Evolutionary conservation across 2,329 filamentous ascomycete species (phyloP).

Genomic region (Paraphaeosphaeria minitans): DNA sequence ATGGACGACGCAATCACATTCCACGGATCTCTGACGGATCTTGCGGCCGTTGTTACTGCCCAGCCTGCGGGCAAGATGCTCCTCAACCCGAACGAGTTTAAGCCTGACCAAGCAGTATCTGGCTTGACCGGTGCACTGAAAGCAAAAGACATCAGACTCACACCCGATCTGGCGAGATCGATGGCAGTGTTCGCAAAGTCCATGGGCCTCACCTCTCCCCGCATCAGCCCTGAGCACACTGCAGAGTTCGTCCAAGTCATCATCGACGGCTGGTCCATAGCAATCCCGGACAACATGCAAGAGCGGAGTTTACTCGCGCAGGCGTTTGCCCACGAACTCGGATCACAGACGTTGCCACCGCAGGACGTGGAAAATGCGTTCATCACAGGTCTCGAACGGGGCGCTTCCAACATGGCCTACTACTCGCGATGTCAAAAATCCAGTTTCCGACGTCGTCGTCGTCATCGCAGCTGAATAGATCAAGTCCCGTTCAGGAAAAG

Average conservation of each 20-base stretch:
- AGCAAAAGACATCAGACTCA: background rate
- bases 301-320: background rate
- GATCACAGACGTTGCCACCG: background rate
- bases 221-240: background rate
- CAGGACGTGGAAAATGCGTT: background rate
- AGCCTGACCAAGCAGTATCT: background rate
- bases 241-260: background rate
- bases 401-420: background rate
- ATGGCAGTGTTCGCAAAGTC: background rate
- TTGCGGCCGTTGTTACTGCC: background rate
- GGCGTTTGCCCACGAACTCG: slow-evolving; percentile 13
- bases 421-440: too few relatives aligned
- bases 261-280: background rate
- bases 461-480: background rate
- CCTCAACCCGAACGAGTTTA: background rate
- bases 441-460: background rate
- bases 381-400: background rate
- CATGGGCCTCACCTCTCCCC: too few relatives aligned
- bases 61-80: background rate
- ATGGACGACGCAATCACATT: background rate
- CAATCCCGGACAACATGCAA: background rate
- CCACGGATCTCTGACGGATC: background rate
- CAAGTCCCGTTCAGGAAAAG: too few relatives aligned
- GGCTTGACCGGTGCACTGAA: background rate
- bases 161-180: background rate